Evolutionary conservation across 768 basidiomycete species (phyloP).

Genomic region (Podaxis sp.): DNA sequence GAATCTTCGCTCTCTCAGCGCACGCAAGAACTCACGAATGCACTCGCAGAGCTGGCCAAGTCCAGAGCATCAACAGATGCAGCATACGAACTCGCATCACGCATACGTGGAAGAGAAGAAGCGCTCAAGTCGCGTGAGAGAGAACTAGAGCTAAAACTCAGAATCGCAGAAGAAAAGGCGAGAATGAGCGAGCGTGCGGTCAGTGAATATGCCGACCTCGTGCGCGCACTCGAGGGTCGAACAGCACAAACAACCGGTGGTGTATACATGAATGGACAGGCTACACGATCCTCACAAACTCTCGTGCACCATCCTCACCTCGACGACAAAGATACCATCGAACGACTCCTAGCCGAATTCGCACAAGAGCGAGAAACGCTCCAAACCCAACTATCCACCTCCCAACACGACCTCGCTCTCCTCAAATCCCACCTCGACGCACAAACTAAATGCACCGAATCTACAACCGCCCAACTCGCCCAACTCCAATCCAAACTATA

Average conservation of each 20-base stretch:
- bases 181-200: conserved; percentile 66
- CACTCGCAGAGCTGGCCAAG: conserved; percentile 42
- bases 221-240: conserved; percentile 59
- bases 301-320: conserved; percentile 16
- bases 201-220: conserved; percentile 74
- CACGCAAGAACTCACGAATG: conserved; percentile 45
- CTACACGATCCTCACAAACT: conserved; percentile 4
- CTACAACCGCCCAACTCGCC: conserved; percentile 46
- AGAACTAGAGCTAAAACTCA: conserved; percentile 45
- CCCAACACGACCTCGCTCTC: conserved; percentile 44
- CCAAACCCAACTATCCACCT: conserved; percentile 39
- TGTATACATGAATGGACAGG: conserved; percentile 2
- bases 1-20: conserved; percentile 54
- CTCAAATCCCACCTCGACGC: conserved; percentile 44
- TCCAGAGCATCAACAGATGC: conserved; percentile 44
- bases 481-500: conserved; percentile 52
- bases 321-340: conserved; percentile 49
- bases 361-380: conserved; percentile 45
- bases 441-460: conserved; percentile 41
- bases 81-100: conserved; percentile 56
- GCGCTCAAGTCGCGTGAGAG: conserved; percentile 48
- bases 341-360: conserved; percentile 50
- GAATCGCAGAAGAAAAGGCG: conserved; percentile 54
- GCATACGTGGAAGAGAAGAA: conserved; percentile 55
- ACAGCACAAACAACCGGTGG: not conserved